Percentiles rank a stretch among this genome's conserved stretches.
phyloP scores from a whole-genome alignment of 2,329 filamentous ascomycete species.

The Raffaelea ambrosiae region DNA sequence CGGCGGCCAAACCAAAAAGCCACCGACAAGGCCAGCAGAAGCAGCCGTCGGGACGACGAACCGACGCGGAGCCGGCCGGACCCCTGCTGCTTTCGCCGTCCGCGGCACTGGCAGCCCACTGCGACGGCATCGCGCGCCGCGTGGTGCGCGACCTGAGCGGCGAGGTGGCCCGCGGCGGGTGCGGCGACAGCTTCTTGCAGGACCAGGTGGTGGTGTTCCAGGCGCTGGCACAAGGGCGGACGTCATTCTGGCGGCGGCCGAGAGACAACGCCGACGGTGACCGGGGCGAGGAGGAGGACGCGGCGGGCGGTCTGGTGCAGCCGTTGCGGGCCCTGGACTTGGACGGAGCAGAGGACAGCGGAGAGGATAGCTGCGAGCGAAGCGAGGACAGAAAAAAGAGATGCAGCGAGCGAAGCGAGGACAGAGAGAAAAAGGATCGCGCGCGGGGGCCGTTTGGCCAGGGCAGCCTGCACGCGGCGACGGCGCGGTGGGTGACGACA shows the following conservation, averaged over 20 bases:
- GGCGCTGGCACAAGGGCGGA: conserved; percentile 43
- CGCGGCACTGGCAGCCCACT: conserved; percentile 23
- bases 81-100: conserved; percentile 23
- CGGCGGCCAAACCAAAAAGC: conserved; percentile 10
- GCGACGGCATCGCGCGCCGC: conserved; percentile 17
- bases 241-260: conserved; percentile 31
- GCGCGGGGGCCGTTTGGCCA: conserved; percentile 44
- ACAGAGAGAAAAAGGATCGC: conserved; percentile 31
- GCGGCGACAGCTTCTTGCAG: conserved; percentile 49
- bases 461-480: conserved; percentile 47
- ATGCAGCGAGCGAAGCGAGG: too few relatives aligned
- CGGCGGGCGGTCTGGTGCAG: conserved; percentile 7
- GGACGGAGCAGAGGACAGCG: background rate
- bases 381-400: too few relatives aligned
- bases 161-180: conserved; percentile 33
- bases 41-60: background rate
- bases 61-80: background rate
- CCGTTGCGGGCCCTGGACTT: background rate
- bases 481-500: conserved; percentile 51
- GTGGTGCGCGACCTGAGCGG: conserved; percentile 35
- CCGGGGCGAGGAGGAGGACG: conserved; percentile 5
- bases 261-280: conserved; percentile 10
- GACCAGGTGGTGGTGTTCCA: conserved; percentile 56
- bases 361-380: too few relatives aligned
- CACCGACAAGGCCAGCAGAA: conserved; percentile 6